Evolutionary conservation across 371 early-diverging fungal species (phyloP).

Genomic region (Lichtheimia ornata): DNA sequence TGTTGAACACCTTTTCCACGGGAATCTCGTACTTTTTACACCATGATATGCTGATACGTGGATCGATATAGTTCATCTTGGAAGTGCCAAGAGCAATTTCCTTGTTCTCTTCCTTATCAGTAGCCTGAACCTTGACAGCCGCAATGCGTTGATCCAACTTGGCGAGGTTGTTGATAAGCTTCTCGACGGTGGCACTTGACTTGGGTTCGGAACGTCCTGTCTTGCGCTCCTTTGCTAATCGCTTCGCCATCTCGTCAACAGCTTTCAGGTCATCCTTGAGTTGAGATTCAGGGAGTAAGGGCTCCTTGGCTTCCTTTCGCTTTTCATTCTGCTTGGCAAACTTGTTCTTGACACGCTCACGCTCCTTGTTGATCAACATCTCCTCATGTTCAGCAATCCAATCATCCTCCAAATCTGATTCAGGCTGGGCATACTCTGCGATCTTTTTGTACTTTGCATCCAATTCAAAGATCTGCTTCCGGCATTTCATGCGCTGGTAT

Average conservation of each 20-base stretch:
- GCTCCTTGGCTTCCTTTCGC: conserved; percentile 57
- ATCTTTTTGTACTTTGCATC: conserved; percentile 81
- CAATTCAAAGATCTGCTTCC: conserved; percentile 63
- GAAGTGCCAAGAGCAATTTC: conserved; percentile 96
- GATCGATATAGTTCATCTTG: conserved; percentile 98
- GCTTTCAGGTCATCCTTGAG: conserved; percentile 59
- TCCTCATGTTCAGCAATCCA: conserved; percentile 70
- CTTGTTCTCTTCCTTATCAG: conserved; percentile 96
- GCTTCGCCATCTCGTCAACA: conserved; percentile 46
- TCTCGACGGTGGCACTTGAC: conserved; percentile 54
- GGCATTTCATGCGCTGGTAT: conserved; percentile 78
- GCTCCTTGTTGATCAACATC: conserved; percentile 59
- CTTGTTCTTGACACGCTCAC: conserved; percentile 57
- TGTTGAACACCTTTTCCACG: conserved; percentile 90
- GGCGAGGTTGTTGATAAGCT: conserved; percentile 61
- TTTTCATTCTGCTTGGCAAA: conserved; percentile 78
- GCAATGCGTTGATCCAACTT: conserved; percentile 72
- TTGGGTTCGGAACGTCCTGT: conserved; percentile 42
- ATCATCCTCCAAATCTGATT: conserved; percentile 83
- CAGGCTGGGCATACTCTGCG: conserved; percentile 65
- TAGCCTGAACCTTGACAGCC: conserved; percentile 63
- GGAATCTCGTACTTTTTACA: conserved; percentile 87
- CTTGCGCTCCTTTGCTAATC: conserved; percentile 54
- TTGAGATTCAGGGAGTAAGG: conserved; percentile 50
- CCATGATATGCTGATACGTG: conserved; percentile 95